Conservation (phyloP, 139 green algal genomes). For the Spirogloea muscicola region DNA sequence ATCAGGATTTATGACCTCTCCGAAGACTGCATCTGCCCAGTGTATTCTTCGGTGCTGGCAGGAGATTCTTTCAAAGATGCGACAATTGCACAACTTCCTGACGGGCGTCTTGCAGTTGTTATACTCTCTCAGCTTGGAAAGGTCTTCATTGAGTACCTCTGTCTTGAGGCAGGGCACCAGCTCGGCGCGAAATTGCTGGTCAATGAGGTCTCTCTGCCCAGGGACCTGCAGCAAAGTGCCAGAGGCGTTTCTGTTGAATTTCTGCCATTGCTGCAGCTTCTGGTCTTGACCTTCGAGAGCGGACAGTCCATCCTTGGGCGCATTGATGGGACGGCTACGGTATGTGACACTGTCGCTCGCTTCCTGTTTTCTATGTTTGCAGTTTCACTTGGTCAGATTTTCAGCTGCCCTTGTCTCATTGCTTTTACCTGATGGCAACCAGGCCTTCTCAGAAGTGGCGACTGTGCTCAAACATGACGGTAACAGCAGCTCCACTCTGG, state of each 20-base stretch:
- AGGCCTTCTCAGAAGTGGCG: no score
- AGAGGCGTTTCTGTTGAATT: no score
- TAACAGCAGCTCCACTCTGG: no score
- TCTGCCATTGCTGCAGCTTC: no score
- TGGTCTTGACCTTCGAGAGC: no score
- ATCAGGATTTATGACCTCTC: slow-evolving; percentile 40
- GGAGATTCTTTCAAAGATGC: slow-evolving; percentile 20
- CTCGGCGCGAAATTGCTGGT: neutral
- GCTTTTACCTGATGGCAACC: no score
- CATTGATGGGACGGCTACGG: no score
- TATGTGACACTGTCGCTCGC: no score
- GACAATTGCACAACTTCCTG: neutral
- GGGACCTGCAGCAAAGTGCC: neutral
- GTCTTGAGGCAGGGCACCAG: neutral
- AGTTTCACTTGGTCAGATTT: no score
- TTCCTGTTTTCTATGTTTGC: no score
- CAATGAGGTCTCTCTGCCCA: neutral
- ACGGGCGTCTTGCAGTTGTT: neutral
- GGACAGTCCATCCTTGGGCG: neutral
- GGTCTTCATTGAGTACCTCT: neutral
- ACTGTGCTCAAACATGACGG: no score
- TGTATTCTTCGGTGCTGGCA: neutral
- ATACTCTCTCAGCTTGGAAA: neutral
- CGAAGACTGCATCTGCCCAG: slow-evolving; percentile 34
- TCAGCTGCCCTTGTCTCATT: no score